Evolutionary conservation across 331 rosid genomes (phyloP), one percentile per base, ranked within the genome.

Genomic region (Quercus phellos): DNA sequence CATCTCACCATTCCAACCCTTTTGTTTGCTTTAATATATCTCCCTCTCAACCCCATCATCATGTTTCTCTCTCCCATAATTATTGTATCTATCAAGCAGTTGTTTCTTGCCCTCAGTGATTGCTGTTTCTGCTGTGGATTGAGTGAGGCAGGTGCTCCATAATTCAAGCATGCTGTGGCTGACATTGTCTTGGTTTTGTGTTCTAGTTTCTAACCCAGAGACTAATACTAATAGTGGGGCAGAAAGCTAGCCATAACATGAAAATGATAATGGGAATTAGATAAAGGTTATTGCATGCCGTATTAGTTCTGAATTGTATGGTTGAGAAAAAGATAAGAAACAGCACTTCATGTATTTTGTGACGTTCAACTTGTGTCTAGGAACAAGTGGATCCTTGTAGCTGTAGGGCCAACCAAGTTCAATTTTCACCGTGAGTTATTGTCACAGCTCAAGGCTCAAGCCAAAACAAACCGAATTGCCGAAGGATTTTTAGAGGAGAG

Each of bases 301-400:
- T 16, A 60, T 38, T 8, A 11, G 55, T 12, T 59, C 30, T 12
- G 58, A 54, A 35, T 80, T 81, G 89, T 83, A 84, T 89, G 96
- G 94, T 81, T 81, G 79, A 81, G 81, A 86, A 84, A 81, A 80
- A 88, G 93, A 89, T 91, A 86, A 86, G 86, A 81, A 55, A 80
- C 24, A 2, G 11, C 21, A 64, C 27, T 76, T 30, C 4, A 32
- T 66, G 66, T 73, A 84, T 76, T 80, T 76, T 79, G 55, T 26
- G 61, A 64, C 77, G 9, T 18, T 38, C 10, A 5, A 24, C 32
- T 27, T 46, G 16, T 46, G 53, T 46, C 17, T 46, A 12, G 53
- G 53, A 46, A 12, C 53, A 11, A 46, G 53, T 46, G 53, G 53
- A 46, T 12, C 53, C 17, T 46, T 46, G 53, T 46, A 46, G 53